Percentiles rank a stretch among this genome's conserved stretches.
Evolutionary conservation across 768 basidiomycete species (phyloP).

Genomic region (Mycena chlorophos): DNA sequence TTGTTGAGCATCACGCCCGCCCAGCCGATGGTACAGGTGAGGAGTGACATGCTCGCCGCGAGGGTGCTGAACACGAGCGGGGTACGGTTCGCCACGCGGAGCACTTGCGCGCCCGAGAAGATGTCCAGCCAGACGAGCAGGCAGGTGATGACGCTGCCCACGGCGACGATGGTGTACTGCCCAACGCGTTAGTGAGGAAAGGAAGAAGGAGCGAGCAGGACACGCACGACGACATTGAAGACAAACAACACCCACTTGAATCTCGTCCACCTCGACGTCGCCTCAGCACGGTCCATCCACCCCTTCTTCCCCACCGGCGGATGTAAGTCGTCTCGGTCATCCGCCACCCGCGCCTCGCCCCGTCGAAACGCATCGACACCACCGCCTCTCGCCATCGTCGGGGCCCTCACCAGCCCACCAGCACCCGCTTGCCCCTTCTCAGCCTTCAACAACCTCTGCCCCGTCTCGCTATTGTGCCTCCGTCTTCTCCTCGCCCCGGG

Average conservation of each 20-base stretch:
- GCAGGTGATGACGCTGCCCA: not conserved
- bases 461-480: too few species aligned
- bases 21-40: slow-evolving; percentile 32
- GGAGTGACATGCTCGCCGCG: slow-evolving; percentile 33
- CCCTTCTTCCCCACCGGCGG: not conserved
- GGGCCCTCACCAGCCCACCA: not conserved
- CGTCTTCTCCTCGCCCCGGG: slow-evolving; percentile 8
- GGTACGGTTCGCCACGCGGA: slow-evolving; percentile 34
- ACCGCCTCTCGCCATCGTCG: slow-evolving; percentile 10
- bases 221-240: slow-evolving; percentile 12
- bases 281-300: slow-evolving; percentile 11
- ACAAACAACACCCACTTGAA: slow-evolving; percentile 19
- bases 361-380: slow-evolving; percentile 14
- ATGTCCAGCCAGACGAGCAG: slow-evolving; percentile 16
- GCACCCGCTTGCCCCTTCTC: not conserved
- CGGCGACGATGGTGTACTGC: not conserved
- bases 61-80: slow-evolving; percentile 38
- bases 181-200: not conserved
- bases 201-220: not conserved
- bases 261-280: slow-evolving; percentile 12
- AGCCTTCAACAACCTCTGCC: too few species aligned
- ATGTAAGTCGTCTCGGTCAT: slow-evolving; percentile 14
- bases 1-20: slow-evolving; percentile 29
- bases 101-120: slow-evolving; percentile 18
- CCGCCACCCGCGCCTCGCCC: slow-evolving; percentile 17